Evolutionary conservation across 192 early-diverging fungal species (phyloP).

Genomic region (Jimgerdemannia flammicorona): DNA sequence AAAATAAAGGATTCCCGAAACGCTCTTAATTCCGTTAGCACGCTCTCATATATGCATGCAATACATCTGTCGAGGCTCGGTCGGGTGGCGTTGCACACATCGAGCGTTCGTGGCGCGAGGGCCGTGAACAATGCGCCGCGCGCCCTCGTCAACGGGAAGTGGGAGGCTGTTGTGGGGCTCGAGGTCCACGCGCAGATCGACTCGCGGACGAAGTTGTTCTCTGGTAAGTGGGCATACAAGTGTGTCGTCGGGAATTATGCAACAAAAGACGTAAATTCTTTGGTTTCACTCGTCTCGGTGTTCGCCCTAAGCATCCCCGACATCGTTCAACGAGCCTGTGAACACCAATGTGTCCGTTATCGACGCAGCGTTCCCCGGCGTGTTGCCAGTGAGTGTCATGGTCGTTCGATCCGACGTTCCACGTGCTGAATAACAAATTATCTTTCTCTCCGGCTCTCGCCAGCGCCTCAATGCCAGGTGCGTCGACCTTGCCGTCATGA

Average conservation of each 20-base stretch:
- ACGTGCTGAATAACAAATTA: not conserved
- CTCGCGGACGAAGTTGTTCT: slow-evolving; percentile 81
- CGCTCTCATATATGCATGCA: too few species aligned
- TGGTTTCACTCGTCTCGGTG: not conserved
- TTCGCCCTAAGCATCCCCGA: slow-evolving; percentile 25
- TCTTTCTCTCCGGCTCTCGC: not conserved
- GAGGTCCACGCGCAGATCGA: slow-evolving; percentile 88
- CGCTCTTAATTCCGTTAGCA: too few species aligned
- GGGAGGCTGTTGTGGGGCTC: slow-evolving; percentile 79
- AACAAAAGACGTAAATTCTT: not conserved
- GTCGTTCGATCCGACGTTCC: not conserved
- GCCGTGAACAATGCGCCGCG: too few species aligned
- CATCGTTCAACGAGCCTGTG: slow-evolving; percentile 53
- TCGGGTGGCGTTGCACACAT: too few species aligned
- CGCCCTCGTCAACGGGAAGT: slow-evolving; percentile 14
- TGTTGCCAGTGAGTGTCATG: slow-evolving; percentile 60
- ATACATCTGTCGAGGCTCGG: too few species aligned
- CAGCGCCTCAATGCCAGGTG: slow-evolving; percentile 70
- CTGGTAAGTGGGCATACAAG: slow-evolving; percentile 34
- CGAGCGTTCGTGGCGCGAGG: too few species aligned
- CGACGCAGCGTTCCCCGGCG: slow-evolving; percentile 87
- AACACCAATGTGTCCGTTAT: slow-evolving; percentile 72
- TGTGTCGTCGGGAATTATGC: not conserved
- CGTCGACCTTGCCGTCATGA: slow-evolving; percentile 66
- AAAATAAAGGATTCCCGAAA: too few species aligned